These are phyloP conservation scores for Mediolabrus comicus DNA, from an alignment of 108 stramenopile genomes.

Conservation along the genomic window DNA sequence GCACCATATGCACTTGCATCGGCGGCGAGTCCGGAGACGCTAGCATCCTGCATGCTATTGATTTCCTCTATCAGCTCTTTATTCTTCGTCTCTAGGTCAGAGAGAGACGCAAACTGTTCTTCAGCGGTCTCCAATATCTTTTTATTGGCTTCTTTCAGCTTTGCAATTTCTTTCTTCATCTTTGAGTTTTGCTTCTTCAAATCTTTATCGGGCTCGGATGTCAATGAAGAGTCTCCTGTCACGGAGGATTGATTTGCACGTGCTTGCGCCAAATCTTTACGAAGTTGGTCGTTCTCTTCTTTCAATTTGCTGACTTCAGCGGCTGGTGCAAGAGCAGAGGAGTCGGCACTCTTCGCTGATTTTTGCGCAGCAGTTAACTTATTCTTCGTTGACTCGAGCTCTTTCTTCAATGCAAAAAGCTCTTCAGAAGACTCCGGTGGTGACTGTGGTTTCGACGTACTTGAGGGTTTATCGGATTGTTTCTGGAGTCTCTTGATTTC, in stretches of 20 bases:
- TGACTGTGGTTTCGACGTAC: neutral
- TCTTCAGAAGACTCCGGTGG: constrained; percentile 13
- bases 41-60: constrained; percentile 7
- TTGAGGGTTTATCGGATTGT: constrained; percentile 7
- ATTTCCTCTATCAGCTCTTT: constrained; percentile 25
- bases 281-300: constrained; percentile 44
- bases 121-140: constrained; percentile 42
- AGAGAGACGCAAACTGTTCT: constrained; percentile 26
- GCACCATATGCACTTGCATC: constrained; percentile 11
- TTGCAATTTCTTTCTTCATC: constrained; percentile 34
- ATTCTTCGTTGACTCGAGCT: constrained; percentile 25
- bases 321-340: neutral
- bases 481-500: constrained; percentile 15
- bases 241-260: neutral
- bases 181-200: constrained; percentile 21
- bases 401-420: constrained; percentile 11
- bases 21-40: neutral
- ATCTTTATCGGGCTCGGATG: constrained; percentile 10
- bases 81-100: constrained; percentile 29
- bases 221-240: neutral
- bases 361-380: neutral
- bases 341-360: constrained; percentile 1
- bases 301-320: constrained; percentile 3
- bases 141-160: constrained; percentile 49
- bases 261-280: constrained; percentile 20